Percentiles rank a stretch among this genome's conserved stretches.
Conservation (phyloP, 1,284 basidiomycete genomes). For the Heterobasidion parviporum region DNA sequence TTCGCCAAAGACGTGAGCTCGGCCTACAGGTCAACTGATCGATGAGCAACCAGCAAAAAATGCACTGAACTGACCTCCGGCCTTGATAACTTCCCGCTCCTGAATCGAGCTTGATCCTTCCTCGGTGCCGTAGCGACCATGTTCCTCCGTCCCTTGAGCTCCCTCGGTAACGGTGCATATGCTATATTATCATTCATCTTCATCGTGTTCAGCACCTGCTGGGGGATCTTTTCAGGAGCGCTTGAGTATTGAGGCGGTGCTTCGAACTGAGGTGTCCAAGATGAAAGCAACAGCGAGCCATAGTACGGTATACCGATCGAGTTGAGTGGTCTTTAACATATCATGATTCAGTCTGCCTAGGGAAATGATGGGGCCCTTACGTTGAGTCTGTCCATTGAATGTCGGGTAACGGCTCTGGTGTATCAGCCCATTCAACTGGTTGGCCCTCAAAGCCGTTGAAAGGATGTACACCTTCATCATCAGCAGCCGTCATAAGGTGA, state of each 20-base stretch:
- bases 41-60: not conserved
- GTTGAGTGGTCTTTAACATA: constrained; percentile 67
- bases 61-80: constrained; percentile 28
- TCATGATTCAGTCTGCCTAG: too few relatives aligned
- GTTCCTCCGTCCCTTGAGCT: constrained; percentile 78
- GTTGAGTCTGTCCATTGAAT: constrained; percentile 80
- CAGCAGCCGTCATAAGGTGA: constrained; percentile 75
- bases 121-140: constrained; percentile 44
- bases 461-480: constrained; percentile 57
- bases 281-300: constrained; percentile 69
- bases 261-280: constrained; percentile 57
- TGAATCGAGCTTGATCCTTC: constrained; percentile 63
- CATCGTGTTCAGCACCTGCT: constrained; percentile 69
- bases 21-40: constrained; percentile 19
- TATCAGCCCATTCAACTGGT: constrained; percentile 80
- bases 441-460: constrained; percentile 87
- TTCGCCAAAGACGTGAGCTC: constrained; percentile 33
- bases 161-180: constrained; percentile 81
- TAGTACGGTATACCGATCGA: constrained; percentile 89
- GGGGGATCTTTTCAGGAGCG: constrained; percentile 72
- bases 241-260: constrained; percentile 39
- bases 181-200: constrained; percentile 85
- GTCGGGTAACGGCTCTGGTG: constrained; percentile 57
- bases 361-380: constrained; percentile 30
- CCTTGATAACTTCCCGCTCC: constrained; percentile 64